phyloP scores from a whole-genome alignment of 164 flowering plant species.

The Kingdonia uniflora region DNA sequence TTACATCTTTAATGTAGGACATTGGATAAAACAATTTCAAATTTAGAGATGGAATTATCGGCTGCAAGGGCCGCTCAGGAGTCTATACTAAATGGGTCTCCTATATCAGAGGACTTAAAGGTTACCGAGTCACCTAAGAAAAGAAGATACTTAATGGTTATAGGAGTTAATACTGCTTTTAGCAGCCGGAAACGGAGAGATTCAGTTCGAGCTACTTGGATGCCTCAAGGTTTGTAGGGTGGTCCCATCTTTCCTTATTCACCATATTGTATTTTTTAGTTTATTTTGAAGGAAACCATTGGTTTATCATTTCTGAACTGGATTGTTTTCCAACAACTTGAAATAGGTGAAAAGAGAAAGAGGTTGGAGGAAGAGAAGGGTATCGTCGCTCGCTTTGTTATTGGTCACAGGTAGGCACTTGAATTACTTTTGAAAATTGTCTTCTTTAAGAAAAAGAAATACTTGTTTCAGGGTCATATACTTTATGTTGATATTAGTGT shows the following conservation, averaged over 20 bases:
- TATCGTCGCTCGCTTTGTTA: constrained; percentile 79
- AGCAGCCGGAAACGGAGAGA: constrained; percentile 97
- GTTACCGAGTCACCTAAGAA: constrained; percentile 31
- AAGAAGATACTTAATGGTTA: constrained; percentile 75
- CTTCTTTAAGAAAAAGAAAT: too few relatives aligned
- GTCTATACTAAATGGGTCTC: constrained; percentile 70
- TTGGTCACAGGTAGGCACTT: constrained; percentile 78
- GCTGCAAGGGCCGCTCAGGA: constrained; percentile 93
- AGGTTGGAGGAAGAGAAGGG: constrained; percentile 97
- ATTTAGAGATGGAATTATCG: constrained; percentile 90
- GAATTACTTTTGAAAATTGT: constrained; percentile 3
- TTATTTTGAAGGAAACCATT: too few relatives aligned
- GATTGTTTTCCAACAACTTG: background rate
- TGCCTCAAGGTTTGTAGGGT: constrained; percentile 67
- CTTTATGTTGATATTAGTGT: too few relatives aligned
- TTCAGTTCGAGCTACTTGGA: constrained; percentile 96
- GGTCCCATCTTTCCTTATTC: background rate
- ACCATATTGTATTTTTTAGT: too few relatives aligned
- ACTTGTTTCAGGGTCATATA: too few relatives aligned
- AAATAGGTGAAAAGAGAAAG: constrained; percentile 68
- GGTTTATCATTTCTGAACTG: background rate
- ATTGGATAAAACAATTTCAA: constrained; percentile 85
- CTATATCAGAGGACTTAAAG: constrained; percentile 38
- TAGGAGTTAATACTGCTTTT: constrained; percentile 94
- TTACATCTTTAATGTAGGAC: constrained; percentile 36